Conservation (phyloP, 163 green algal genomes). For the Picocystis sp. region DNA sequence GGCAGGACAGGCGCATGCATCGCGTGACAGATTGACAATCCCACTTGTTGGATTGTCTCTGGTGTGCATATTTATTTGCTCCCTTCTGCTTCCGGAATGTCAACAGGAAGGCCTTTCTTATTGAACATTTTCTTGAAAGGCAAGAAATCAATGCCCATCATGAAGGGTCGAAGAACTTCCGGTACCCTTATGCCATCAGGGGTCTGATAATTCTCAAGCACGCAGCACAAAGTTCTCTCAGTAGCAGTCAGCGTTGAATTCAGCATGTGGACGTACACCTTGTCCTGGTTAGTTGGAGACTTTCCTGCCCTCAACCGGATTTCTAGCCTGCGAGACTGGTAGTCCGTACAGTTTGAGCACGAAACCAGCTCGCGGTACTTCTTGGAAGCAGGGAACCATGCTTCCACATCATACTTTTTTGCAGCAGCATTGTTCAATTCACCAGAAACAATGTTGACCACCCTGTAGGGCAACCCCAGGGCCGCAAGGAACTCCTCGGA, state of each 20-base stretch:
- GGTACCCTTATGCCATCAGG: constrained; percentile 38
- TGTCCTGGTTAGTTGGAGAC: constrained; percentile 22
- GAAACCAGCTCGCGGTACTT: constrained; percentile 90
- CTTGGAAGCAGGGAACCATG: constrained; percentile 86
- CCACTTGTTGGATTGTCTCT: too few relatives aligned
- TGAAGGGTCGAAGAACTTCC: constrained; percentile 67
- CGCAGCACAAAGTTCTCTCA: constrained; percentile 90
- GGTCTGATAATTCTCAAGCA: constrained; percentile 97
- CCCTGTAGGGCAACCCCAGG: constrained; percentile 73
- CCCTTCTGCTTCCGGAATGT: too few relatives aligned
- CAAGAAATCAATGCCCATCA: constrained; percentile 83
- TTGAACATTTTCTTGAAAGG: constrained; percentile 65
- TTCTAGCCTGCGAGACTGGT: constrained; percentile 81
- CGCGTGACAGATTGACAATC: too few relatives aligned
- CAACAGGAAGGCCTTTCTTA: constrained; percentile 11
- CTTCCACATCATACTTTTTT: constrained; percentile 98
- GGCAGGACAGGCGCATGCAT: too few relatives aligned
- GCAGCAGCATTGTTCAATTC: constrained; percentile 92
- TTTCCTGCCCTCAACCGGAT: constrained; percentile 49
- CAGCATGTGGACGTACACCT: constrained; percentile 93
- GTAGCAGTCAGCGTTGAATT: constrained; percentile 93
- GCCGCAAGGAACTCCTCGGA: constrained; percentile 58
- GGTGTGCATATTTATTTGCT: too few relatives aligned
- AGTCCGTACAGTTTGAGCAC: constrained; percentile 96
- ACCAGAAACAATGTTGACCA: constrained; percentile 94